Evolutionary conservation across 306 rosid species (phyloP), one percentile per base, ranked within the genome.

Genomic region (Adenanthera pavonina): DNA sequence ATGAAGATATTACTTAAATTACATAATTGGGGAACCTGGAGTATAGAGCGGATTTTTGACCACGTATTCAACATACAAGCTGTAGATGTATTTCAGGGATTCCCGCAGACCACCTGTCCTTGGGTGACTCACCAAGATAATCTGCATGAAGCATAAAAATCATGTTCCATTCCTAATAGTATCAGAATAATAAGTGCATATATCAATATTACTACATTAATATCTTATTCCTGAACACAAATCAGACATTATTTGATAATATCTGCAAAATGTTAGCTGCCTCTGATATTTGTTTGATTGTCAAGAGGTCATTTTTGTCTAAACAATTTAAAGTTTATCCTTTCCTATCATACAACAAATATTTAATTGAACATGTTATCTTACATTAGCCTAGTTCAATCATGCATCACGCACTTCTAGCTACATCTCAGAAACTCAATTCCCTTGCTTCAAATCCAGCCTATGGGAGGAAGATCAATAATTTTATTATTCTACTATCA

Each of bases 41-140:
- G 86, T 72, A 74, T 89, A 93, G 47, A 93, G 91, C 13, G 99
- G 99, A 85, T 92, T 95, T 87, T 92, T 95, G 68, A 89, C 98
- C 51, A 93, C 99, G 77, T 93, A 95, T 78, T 95, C 99, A 38
- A 95, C 98, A 75, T 95, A 95, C 87, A 95, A 86, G 83, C 93
- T 93, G 89, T 95, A 95, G 82, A 95, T 95, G 79, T 93, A 89
- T 86, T 92, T 95, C 57, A 95, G 82, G 53, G 99, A 86, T 16
- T 92, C 97, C 78, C 94, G 91, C n/a, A 93, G 82, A 72, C 93
- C 99, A 59, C 98, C 88, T 43, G 96, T 93, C 89, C 94, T 85
- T 40, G 97, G 97, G 91, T 95, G 95, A 78, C 98, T 95, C 62
- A 95, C 93, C 90, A 95, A 85, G 72, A 95, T 93, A 73, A 95